A percentile compares a stretch with the other conserved stretches of the same genome.
Conservation (phyloP, 192 early-diverging fungal genomes). For the Umbelopsis ramanniana region DNA sequence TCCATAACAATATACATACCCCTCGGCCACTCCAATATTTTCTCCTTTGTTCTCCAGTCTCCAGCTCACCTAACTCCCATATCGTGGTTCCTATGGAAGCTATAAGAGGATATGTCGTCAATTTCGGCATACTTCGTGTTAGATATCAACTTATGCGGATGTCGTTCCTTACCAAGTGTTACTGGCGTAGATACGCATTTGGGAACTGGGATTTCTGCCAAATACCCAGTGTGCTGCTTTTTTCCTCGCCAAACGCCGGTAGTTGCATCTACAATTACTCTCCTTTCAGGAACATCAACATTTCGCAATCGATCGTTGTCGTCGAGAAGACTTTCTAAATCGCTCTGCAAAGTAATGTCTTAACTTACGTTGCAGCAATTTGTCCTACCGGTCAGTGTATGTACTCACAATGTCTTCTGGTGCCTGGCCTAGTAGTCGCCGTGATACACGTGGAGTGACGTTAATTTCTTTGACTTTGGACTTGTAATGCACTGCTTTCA, state of each 20-base stretch:
- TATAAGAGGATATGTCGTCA: neutral
- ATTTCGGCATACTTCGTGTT: neutral
- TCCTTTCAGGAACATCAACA: neutral
- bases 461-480: constrained; percentile 8
- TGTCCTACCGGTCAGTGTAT: neutral
- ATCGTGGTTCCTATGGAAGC: constrained; percentile 57
- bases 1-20: constrained; percentile 32
- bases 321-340: constrained; percentile 32
- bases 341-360: constrained; percentile 8
- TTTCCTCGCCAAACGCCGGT: constrained; percentile 31
- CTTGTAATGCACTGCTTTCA: neutral
- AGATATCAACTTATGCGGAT: neutral
- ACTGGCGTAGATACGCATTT: constrained; percentile 35
- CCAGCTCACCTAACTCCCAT: constrained; percentile 50
- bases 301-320: constrained; percentile 30
- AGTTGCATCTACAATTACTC: constrained; percentile 20
- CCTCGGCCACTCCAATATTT: constrained; percentile 56
- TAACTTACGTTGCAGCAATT: neutral
- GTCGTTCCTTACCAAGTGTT: constrained; percentile 42
- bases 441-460: constrained; percentile 17
- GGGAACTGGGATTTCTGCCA: constrained; percentile 29
- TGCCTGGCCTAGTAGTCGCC: constrained; percentile 32
- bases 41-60: constrained; percentile 43
- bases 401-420: constrained; percentile 37
- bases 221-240: constrained; percentile 36